Evolutionary conservation across 495 filamentous ascomycete species (phyloP).

Genomic region (Hypoxylon trugodes): DNA sequence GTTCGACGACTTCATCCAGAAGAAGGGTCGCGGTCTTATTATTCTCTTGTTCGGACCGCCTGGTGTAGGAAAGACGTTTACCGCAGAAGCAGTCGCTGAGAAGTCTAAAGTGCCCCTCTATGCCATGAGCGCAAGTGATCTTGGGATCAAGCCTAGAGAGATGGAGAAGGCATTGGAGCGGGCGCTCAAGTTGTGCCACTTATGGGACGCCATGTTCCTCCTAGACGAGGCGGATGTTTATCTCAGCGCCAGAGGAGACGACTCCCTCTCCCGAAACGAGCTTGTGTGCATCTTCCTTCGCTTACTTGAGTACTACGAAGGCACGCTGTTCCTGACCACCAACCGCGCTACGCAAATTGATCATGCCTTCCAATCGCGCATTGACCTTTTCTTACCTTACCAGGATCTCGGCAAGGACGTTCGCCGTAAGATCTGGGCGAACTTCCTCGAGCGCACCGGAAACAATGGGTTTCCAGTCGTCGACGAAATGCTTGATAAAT

Average conservation of each 20-base stretch:
- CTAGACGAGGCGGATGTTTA: constrained; percentile 75
- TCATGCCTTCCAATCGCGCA: constrained; percentile 59
- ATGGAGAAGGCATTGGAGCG: too few relatives aligned
- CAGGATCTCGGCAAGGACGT: constrained; percentile 48
- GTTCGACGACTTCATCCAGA: constrained; percentile 68
- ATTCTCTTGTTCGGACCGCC: constrained; percentile 63
- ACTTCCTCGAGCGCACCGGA: constrained; percentile 37
- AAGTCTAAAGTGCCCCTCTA: constrained; percentile 58
- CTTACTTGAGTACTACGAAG: constrained; percentile 60
- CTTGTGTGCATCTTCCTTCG: constrained; percentile 61
- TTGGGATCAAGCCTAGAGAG: too few relatives aligned
- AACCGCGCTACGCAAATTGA: constrained; percentile 61
- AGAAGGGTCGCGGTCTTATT: constrained; percentile 65
- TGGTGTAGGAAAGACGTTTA: constrained; percentile 66
- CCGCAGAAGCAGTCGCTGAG: constrained; percentile 62
- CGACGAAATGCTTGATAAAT: constrained; percentile 42
- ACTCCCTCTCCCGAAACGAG: too few relatives aligned
- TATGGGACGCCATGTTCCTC: constrained; percentile 62
- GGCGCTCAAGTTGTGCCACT: constrained; percentile 55
- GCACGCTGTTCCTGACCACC: constrained; percentile 67
- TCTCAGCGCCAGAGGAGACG: constrained; percentile 60
- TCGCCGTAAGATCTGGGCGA: constrained; percentile 45
- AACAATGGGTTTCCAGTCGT: too few relatives aligned
- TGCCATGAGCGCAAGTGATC: constrained; percentile 56
- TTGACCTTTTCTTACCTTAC: constrained; percentile 60